These are phyloP conservation scores for Hibiscus mutabilis DNA, from an alignment of 345 rosid species.

Conservation along the genomic window DNA sequence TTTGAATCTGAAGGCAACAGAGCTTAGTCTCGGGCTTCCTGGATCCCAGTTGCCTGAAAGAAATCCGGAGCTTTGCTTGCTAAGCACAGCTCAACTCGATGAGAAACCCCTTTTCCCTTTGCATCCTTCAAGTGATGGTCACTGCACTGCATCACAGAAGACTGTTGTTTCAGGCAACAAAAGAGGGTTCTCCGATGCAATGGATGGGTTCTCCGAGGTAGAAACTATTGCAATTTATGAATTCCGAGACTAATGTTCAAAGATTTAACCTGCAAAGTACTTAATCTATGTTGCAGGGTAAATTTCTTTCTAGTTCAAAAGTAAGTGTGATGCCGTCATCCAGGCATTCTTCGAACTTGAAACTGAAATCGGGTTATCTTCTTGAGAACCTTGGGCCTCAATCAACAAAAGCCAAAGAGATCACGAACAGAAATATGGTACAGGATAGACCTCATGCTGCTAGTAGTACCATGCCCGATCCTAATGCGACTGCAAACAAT, in stretches of 20 bases:
- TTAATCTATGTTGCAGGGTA: constrained; percentile 36
- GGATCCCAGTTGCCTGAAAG: constrained; percentile 61
- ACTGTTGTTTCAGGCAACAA: constrained; percentile 49
- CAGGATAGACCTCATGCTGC: constrained; percentile 33
- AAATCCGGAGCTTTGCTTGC: constrained; percentile 25
- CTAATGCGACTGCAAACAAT: constrained; percentile 22
- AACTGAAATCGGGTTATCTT: constrained; percentile 39
- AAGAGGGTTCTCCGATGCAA: constrained; percentile 63
- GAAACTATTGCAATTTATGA: constrained; percentile 4
- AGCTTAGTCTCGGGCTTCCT: constrained; percentile 61
- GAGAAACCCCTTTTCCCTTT: constrained; percentile 60
- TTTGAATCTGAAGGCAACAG: constrained; percentile 59
- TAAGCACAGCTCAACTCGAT: constrained; percentile 27
- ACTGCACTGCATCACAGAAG: constrained; percentile 33
- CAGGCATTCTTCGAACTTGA: constrained; percentile 39
- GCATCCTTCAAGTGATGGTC: constrained; percentile 42
- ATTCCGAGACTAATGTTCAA: not conserved
- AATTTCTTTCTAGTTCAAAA: constrained; percentile 34
- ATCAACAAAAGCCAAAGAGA: constrained; percentile 37
- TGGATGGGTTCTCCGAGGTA: constrained; percentile 53
- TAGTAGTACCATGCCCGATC: constrained; percentile 25
- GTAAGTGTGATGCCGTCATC: constrained; percentile 32
- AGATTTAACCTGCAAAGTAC: constrained; percentile 14
- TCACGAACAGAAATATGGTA: constrained; percentile 20
- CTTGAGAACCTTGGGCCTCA: constrained; percentile 43